Base-by-base conservation (phyloP, 2,329 filamentous ascomycete species). In the Berkeleyomyces rouxiae region DNA sequence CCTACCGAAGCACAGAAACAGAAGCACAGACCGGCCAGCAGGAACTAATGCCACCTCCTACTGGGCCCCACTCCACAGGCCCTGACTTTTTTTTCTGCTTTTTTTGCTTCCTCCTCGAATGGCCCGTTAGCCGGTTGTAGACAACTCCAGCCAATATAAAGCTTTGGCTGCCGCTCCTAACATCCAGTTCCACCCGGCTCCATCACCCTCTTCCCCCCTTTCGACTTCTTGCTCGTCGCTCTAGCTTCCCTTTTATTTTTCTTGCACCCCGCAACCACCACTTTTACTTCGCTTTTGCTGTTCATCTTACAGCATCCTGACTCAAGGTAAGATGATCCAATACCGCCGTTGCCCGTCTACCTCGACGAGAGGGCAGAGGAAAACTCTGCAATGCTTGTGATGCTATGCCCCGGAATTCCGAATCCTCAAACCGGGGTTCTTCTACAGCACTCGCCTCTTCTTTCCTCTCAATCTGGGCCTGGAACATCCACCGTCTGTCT, bases 41-140 rank as follows among this genome's bases (percentile, higher is more conserved):
- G 53, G 43, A 37, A 47, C 33, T 59, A 59, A 59, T 53, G 49
- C 49, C 49, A 42, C 49, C 49, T 53, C 49, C n/a, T 11, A 23
- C 10, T 47, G 46, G 51, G 60, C 63, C 63, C 63, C 63, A 65
- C 63, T 49, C 61, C 60, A 65, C 63, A 65, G 63, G 61, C 58
- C 60, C 63, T 65, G 61, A 65, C 33, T 42, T 59, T 60, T 57
- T 62, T 64, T 65, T 42, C 31, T 49, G 49, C 33, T 59, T 59
- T 59, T 59, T 43, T 53, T 7, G 13, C 23, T 46, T 55, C 42
- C 39, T 47, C 47, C 47, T 60, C 31, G 46, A 23, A 43, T 7
- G 31, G 37, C 37, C 23, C 37, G 31, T 53, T 53, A 53, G 39
- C 47, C 23, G 16, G 58, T 61, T 44, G 47, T 16, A 61, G 37